Evolutionary conservation across 1,284 basidiomycete genomes (phyloP), one percentile per base, ranked within the genome.

Genomic region (Paramarasmius palmivorus): DNA sequence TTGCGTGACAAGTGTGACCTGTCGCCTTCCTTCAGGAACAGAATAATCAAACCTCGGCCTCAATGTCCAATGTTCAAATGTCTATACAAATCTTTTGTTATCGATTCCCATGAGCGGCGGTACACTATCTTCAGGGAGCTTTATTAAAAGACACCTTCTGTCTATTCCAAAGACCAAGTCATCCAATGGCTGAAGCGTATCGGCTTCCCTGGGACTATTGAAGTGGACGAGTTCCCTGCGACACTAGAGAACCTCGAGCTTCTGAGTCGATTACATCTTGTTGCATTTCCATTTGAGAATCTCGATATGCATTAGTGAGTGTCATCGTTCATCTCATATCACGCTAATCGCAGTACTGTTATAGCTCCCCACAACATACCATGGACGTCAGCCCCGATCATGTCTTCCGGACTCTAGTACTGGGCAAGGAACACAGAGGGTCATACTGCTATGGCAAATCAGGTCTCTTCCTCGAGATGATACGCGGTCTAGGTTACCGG

Each of bases 401-500:
- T 32, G 7, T 32, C 12, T 32, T 6, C 29, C 7, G 12, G 12
- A 32, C 7, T 6, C 12, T 32, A 6, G 12, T 32, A 32, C 7
- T 32, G 29, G 63, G 72, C 9, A 26, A 54, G 0, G 58, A 63
- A 22, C 51, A 59, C 7, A 56, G 56, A 5, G 71, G 70, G 4
- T 68, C 67, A 4, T 73, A 70, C 46, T 73, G 72, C 57, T 71
- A 69, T 46, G 72, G 71, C 2, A 62, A 66, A 23, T 72, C 71
- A 54, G 60, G 61, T 1, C 49, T 73, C 1, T 58, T 73, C 10
- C 59, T 69, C 6, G 65, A 64, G 38, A 68, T 73, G 55, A 58
- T 74, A 5, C 67, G 68, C 26, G 68, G 64, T 15, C 58, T 73
- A 8, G 70, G 70, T 1, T 73, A 68, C 55, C 60, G 67, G 70